Evolutionary conservation across 306 rosid species (phyloP).

Genomic region (Prunus dulcis): DNA sequence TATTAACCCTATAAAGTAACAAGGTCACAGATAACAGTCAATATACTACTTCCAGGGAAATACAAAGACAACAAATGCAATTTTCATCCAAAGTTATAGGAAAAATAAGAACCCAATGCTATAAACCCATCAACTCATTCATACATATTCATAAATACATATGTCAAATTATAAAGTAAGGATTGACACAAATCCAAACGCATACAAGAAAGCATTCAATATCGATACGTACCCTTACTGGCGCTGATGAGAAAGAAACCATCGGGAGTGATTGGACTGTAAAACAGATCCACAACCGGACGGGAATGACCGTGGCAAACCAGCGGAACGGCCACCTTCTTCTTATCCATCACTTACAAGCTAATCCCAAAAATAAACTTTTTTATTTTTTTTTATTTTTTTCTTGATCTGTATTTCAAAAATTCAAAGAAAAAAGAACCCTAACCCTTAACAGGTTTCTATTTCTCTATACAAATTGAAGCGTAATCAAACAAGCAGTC

Average conservation of each 20-base stretch:
- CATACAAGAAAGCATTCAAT: too few species aligned
- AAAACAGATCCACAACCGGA: slow-evolving; percentile 90
- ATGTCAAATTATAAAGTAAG: not conserved
- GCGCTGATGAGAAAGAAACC: slow-evolving; percentile 97
- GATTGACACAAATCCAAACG: not conserved
- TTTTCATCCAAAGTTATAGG: not conserved
- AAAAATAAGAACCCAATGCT: not conserved
- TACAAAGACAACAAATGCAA: not conserved
- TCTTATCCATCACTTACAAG: slow-evolving; percentile 66
- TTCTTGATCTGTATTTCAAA: slow-evolving; percentile 19
- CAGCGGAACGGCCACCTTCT: slow-evolving; percentile 72
- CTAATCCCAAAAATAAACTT: slow-evolving; percentile 4
- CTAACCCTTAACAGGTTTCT: slow-evolving; percentile 30
- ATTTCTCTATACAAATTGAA: not conserved
- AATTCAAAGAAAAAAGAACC: slow-evolving; percentile 27
- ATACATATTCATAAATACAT: not conserved
- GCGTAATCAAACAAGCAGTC: not conserved
- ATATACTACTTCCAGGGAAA: too few species aligned
- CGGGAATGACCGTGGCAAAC: slow-evolving; percentile 96
- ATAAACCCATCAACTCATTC: not conserved
- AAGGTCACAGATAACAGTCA: not conserved
- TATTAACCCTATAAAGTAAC: too few species aligned
- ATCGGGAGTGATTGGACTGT: slow-evolving; percentile 89
- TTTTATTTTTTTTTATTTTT: not conserved
- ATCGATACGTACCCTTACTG: slow-evolving; percentile 72